A percentile compares a stretch with the other conserved stretches of the same genome.
phyloP scores from a whole-genome alignment of 73 alveolate genomes.

The Paramecium bursaria region DNA sequence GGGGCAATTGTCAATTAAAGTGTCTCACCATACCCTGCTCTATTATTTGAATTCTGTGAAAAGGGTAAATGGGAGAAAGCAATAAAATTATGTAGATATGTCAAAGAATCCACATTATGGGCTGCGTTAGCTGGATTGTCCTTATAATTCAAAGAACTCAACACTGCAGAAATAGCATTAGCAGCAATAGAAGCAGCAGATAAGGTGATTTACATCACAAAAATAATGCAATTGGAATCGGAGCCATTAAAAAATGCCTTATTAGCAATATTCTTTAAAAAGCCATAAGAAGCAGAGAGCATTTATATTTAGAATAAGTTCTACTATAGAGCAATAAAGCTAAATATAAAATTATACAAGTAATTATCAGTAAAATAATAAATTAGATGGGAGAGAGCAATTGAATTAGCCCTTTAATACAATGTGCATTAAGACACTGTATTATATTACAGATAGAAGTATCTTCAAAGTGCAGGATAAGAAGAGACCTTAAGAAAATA shows the following conservation, averaged over 20 bases:
- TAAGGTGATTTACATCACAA: conserved; percentile 82
- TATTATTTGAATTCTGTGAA: conserved; percentile 88
- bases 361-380: background rate
- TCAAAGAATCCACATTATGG: conserved; percentile 97
- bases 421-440: conserved; percentile 94
- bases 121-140: conserved; percentile 97
- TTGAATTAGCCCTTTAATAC: conserved; percentile 87
- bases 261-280: conserved; percentile 77
- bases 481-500: conserved; percentile 88
- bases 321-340: conserved; percentile 96
- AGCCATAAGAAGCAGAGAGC: conserved; percentile 80
- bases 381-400: conserved; percentile 96
- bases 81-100: conserved; percentile 97
- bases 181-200: conserved; percentile 99
- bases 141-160: conserved; percentile 86
- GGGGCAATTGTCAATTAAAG: conserved; percentile 89
- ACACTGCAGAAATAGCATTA: conserved; percentile 95
- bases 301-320: conserved; percentile 82
- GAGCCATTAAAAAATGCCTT: conserved; percentile 76
- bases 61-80: conserved; percentile 96
- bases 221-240: conserved; percentile 67
- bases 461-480: conserved; percentile 78
- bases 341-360: conserved; percentile 90
- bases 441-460: conserved; percentile 90
- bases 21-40: conserved; percentile 94